These are phyloP conservation scores for Kodamaea laetipori DNA, from an alignment of 805 yeast genomes.

Conservation along the genomic window DNA sequence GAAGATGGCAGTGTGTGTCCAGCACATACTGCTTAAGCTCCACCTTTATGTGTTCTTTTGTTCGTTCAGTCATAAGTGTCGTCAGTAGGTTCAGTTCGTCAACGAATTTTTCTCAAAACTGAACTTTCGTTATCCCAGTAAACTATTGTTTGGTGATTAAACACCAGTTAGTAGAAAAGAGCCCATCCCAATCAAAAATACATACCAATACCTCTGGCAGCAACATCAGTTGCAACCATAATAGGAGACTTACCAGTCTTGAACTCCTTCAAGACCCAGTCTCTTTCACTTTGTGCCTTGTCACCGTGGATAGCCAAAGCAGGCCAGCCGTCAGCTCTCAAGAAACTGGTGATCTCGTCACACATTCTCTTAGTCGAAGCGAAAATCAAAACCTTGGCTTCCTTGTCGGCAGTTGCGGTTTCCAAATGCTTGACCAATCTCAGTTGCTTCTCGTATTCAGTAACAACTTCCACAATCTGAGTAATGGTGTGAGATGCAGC, in stretches of 20 bases:
- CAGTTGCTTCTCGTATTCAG: constrained; percentile 94
- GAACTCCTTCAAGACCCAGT: constrained; percentile 95
- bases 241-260: constrained; percentile 90
- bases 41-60: constrained; percentile 5
- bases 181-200: constrained; percentile 25
- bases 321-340: constrained; percentile 98
- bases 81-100: constrained; percentile 8
- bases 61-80: constrained; percentile 11
- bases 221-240: constrained; percentile 99
- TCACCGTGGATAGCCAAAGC: constrained; percentile 99
- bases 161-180: constrained; percentile 10
- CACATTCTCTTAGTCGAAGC: constrained; percentile 98
- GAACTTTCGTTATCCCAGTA: constrained; percentile 10
- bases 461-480: constrained; percentile 87
- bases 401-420: constrained; percentile 67
- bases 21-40: constrained; percentile 3
- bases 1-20: constrained; percentile 8
- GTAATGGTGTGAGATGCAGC: constrained; percentile 96
- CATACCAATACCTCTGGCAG: constrained; percentile 99
- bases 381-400: constrained; percentile 81
- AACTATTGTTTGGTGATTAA: constrained; percentile 10
- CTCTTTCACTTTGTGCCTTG: constrained; percentile 96
- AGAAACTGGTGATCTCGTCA: constrained; percentile 88
- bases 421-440: constrained; percentile 81
- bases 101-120: constrained; percentile 10